Base-by-base conservation (phyloP, 305 asterid species). In the Solanum hybrid region DNA sequence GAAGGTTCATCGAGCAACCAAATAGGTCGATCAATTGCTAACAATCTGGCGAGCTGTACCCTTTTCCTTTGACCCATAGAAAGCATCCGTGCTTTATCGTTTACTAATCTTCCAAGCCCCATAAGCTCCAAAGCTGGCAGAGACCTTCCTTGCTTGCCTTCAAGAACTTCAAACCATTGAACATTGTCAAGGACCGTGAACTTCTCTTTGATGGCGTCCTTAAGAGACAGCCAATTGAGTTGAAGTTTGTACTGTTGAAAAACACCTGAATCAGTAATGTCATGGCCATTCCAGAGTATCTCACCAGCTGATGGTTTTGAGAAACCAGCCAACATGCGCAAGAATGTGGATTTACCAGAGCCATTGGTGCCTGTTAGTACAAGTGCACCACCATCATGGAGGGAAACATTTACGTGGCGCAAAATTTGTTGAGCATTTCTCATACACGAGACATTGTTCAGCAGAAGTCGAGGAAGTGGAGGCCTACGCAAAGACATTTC, bases 1-100 rank as follows among this genome's bases (percentile, higher is more conserved):
- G 99, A 95, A 77, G 98, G 99, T 90, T 96, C 99, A 86, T 97
- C 99, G 3, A 97, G 96, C 94, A 96, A 91, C 99, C 99, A 97
- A 89, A 96, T 96, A 2, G 97, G 99, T 87, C 98, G 92, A 90
- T 96, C 99, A 22, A 97, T 95, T 6, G 98, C 98, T 91, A 96
- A 89, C 24, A 97, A 78, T 90, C 99, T 93, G 0, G 98, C 98
- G 5, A 97, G 96, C 88, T 96, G 98, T 92, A 97, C 87, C 92
- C 99, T 93, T 88, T 97, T 97, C 90, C 97, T 74, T 89, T 97
- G 99, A 40, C 98, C 99, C 98, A 94, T 95, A 24, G 99, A 97
- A 14, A 97, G 97, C 96, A 95, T 95, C 88, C 98, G 94, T 64
- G 98, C 89, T 90, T 97, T 97, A 88, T 96, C 98, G 1, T 95